phyloP scores from a whole-genome alignment of 306 rosid species.

The Gleditsia sinensis region DNA sequence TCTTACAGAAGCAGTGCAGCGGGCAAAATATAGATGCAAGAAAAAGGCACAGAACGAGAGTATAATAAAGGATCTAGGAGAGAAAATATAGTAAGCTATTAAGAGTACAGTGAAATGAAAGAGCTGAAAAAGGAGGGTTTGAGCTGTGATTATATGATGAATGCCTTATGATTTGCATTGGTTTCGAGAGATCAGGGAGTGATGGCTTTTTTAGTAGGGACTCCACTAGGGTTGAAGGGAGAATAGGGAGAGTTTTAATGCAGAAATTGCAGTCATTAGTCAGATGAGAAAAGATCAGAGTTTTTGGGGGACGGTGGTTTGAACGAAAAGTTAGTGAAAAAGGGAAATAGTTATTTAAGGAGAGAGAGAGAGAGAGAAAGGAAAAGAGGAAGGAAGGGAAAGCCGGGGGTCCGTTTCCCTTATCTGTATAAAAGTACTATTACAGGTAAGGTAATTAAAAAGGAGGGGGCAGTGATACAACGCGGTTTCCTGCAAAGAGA shows the following conservation, averaged over 20 bases:
- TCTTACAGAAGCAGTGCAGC: constrained; percentile 4
- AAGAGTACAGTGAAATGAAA: constrained; percentile 6
- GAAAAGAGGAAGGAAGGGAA: neutral
- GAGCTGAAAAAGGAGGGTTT: constrained; percentile 17
- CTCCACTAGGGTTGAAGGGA: constrained; percentile 37
- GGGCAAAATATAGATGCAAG: constrained; percentile 8
- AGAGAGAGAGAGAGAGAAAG: constrained; percentile 25
- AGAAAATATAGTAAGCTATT: neutral
- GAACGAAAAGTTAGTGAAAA: constrained; percentile 52
- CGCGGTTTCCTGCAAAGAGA: constrained; percentile 61
- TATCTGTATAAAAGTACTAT: constrained; percentile 2
- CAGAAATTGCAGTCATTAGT: constrained; percentile 33
- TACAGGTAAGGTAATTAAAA: constrained; percentile 7
- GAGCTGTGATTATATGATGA: constrained; percentile 48
- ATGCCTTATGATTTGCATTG: constrained; percentile 66
- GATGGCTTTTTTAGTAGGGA: constrained; percentile 43
- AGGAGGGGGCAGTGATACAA: constrained; percentile 32
- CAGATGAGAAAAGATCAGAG: constrained; percentile 35
- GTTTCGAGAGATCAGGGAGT: constrained; percentile 32
- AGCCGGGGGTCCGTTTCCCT: constrained; percentile 1
- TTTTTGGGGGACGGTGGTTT: constrained; percentile 47
- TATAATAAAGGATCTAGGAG: neutral
- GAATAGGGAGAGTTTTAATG: constrained; percentile 8
- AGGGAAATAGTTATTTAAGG: constrained; percentile 52
- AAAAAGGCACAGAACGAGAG: constrained; percentile 26